phyloP scores from a whole-genome alignment of 1,284 basidiomycete species.

The Ustilago esculenta region DNA sequence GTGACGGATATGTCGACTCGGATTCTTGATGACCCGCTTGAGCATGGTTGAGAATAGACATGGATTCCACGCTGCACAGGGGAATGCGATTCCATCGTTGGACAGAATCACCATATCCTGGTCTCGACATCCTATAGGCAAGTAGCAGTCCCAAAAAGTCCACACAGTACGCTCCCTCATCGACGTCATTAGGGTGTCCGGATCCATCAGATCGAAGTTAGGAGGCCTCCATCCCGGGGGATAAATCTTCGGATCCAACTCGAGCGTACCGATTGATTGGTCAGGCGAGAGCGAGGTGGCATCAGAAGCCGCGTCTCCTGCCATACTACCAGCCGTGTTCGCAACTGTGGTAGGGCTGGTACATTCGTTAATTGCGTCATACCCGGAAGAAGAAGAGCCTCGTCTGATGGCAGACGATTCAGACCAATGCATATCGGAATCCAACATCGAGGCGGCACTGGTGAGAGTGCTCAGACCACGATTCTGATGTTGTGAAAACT shows the following conservation, averaged over 20 bases:
- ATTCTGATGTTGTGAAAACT: constrained; percentile 14
- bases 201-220: constrained; percentile 30
- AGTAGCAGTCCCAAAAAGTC: constrained; percentile 51
- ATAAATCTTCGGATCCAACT: constrained; percentile 15
- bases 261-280: constrained; percentile 6
- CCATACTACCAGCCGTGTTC: constrained; percentile 8
- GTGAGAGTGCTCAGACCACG: constrained; percentile 20
- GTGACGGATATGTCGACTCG: constrained; percentile 5
- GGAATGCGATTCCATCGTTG: constrained; percentile 38
- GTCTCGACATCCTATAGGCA: constrained; percentile 41
- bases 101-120: constrained; percentile 43
- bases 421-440: constrained; percentile 13
- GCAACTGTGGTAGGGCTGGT: constrained; percentile 20
- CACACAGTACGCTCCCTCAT: constrained; percentile 35
- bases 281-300: constrained; percentile 3
- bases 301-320: constrained; percentile 11
- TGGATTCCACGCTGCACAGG: constrained; percentile 45
- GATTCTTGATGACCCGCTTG: constrained; percentile 23
- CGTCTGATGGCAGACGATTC: constrained; percentile 1
- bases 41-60: constrained; percentile 39
- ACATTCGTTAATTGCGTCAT: constrained; percentile 2
- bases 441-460: constrained; percentile 15
- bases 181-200: constrained; percentile 18
- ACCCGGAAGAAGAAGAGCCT: constrained; percentile 6
- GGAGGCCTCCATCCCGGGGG: constrained; percentile 27